Percentiles rank a stretch among this genome's conserved stretches.
phyloP scores from a whole-genome alignment of 2,329 filamentous ascomycete genomes.

The Aspergillus aculeatus region DNA sequence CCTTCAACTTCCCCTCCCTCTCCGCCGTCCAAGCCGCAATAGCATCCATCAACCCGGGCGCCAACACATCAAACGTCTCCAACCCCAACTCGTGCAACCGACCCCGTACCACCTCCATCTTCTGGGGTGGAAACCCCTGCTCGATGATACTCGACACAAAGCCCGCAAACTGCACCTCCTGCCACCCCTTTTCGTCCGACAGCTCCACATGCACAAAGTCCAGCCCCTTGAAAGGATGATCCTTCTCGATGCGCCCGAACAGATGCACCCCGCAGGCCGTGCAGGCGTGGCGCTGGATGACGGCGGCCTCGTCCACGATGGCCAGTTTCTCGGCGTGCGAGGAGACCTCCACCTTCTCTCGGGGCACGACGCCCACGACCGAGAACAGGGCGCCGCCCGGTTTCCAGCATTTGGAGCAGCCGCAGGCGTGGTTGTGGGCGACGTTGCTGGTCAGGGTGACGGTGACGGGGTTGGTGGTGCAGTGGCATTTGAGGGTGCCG shows the following conservation, averaged over 20 bases:
- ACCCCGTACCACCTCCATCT: slow-evolving; percentile 55
- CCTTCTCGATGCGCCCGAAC: slow-evolving; percentile 63
- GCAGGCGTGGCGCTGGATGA: slow-evolving; percentile 63
- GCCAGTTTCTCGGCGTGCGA: slow-evolving; percentile 59
- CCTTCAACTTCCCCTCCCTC: slow-evolving; percentile 38
- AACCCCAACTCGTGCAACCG: slow-evolving; percentile 57
- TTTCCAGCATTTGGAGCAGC: slow-evolving; percentile 73
- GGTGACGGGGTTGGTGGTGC: slow-evolving; percentile 55
- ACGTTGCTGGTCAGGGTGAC: slow-evolving; percentile 60
- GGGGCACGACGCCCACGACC: slow-evolving; percentile 61
- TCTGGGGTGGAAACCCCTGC: slow-evolving; percentile 60
- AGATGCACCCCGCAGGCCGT: slow-evolving; percentile 61
- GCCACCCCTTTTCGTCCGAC: slow-evolving; percentile 62
- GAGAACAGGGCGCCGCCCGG: slow-evolving; percentile 63
- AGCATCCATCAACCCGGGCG: slow-evolving; percentile 62
- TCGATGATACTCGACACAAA: slow-evolving; percentile 69
- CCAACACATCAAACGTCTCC: slow-evolving; percentile 63
- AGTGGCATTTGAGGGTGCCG: slow-evolving; percentile 63
- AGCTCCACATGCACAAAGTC: slow-evolving; percentile 68
- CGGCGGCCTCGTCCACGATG: slow-evolving; percentile 56
- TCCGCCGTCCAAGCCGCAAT: slow-evolving; percentile 57
- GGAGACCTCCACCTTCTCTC: slow-evolving; percentile 55
- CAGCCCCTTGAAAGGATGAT: slow-evolving; percentile 67
- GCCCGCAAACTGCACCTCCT: slow-evolving; percentile 68
- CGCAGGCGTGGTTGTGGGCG: slow-evolving; percentile 68